Evolutionary conservation across 306 rosid genomes (phyloP), one percentile per base, ranked within the genome.

Genomic region (Glycine latifolia): DNA sequence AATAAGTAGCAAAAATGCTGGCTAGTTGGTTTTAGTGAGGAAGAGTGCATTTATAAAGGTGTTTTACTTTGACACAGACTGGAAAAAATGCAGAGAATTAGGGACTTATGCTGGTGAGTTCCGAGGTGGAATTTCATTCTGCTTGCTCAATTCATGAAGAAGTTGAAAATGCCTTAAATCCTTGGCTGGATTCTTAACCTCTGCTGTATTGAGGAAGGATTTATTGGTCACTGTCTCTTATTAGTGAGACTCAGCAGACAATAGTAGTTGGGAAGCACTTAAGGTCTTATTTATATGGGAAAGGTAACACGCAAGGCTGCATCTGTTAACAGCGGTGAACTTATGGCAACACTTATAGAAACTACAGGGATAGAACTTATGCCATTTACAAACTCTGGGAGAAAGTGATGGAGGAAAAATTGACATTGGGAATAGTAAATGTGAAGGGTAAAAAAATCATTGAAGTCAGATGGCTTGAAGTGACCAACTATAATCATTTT

Each of bases 401-500:
- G 53, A 77, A 44, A 52, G 62, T 54, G 7, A 41, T 20, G 1
- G 20, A 20, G n/a, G 10, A 39, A 35, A 50, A 56, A 11, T 37
- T 50, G 52, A 63, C 16, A 39, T 11, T 7, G 56, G 53, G 13
- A 16, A 50, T 66, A 11, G 52, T 58, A 16, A 79, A 9, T 41
- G 65, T 12, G 10, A 58, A 37, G 2, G 44, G 13, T 75, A 39
- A 11, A 55, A 52, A 67, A 4, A 58, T 20, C 47, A 54, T 48
- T 10, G 60, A 47, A 74, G 50, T 62, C 52, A 53, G n/a, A 31
- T 75, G 33, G 50, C 53, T 66, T 74, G 47, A 47, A 11, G 52
- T 15, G 59, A 62, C 35, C 67, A 17, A 13, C 61, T 44, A 68
- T 16, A 2, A 68, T 61, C 71, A 3, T 39, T 75, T 47, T 67